Conservation (phyloP, 345 rosid genomes). For the Euphorbia tirucalli region DNA sequence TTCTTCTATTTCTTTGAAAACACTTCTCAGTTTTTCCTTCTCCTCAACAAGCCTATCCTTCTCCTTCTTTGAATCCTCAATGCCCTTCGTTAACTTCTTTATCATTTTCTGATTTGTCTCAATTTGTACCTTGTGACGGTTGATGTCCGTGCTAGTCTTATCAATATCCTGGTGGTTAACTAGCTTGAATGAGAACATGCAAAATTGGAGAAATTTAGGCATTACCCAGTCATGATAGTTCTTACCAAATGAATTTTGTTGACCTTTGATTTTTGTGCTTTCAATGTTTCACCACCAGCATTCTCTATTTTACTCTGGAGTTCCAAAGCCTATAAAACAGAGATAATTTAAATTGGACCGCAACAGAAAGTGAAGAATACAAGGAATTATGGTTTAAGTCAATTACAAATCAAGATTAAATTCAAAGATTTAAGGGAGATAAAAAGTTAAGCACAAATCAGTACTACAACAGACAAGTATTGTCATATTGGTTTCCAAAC, state of each 20-base stretch:
- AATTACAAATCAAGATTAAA: slow-evolving; percentile 2
- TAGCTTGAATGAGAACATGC: slow-evolving; percentile 27
- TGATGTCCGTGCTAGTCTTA: slow-evolving; percentile 77
- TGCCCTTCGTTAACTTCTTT: slow-evolving; percentile 78
- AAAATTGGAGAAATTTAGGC: slow-evolving; percentile 16
- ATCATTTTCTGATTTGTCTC: slow-evolving; percentile 84
- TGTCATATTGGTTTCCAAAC: slow-evolving; percentile 4
- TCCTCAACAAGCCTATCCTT: slow-evolving; percentile 62
- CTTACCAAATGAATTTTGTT: slow-evolving; percentile 84
- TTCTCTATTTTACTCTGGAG: slow-evolving; percentile 88
- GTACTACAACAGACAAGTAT: background rate
- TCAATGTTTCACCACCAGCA: slow-evolving; percentile 80
- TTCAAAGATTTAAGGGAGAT: background rate
- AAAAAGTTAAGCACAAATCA: slow-evolving; percentile 9
- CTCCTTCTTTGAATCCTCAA: slow-evolving; percentile 78
- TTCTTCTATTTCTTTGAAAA: slow-evolving; percentile 70
- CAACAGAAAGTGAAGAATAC: background rate
- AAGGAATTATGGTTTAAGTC: slow-evolving; percentile 3
- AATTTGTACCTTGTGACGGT: slow-evolving; percentile 81
- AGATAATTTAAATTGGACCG: background rate
- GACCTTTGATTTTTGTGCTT: slow-evolving; percentile 77
- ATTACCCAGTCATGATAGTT: slow-evolving; percentile 11
- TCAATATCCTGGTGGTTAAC: slow-evolving; percentile 63
- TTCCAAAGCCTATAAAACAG: slow-evolving; percentile 54
- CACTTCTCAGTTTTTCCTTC: slow-evolving; percentile 57